phyloP scores from a whole-genome alignment of 2,329 filamentous ascomycete genomes.

The Nemania sp. region DNA sequence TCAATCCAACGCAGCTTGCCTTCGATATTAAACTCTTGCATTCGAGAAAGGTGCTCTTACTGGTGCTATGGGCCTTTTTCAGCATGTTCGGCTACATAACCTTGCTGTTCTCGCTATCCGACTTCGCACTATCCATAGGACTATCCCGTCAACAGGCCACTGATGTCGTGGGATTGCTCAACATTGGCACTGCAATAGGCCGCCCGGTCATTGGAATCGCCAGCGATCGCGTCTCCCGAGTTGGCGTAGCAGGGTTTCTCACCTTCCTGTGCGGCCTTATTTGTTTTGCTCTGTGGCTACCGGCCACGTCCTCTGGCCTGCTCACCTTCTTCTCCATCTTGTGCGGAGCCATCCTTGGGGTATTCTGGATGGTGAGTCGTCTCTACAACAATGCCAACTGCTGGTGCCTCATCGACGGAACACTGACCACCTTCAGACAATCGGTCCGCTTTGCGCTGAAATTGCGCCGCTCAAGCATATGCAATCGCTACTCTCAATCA shows the following conservation, averaged over 20 bases:
- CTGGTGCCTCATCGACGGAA: too few species aligned
- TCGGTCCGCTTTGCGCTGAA: too few species aligned
- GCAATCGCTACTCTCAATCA: too few species aligned
- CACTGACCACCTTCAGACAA: too few species aligned
- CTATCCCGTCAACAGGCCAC: conserved; percentile 5
- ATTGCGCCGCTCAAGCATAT: too few species aligned
- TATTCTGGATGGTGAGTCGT: conserved; percentile 13
- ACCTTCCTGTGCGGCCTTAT: conserved; percentile 7
- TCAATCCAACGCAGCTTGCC: background rate
- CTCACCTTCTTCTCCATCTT: conserved; percentile 2
- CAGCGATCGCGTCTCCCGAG: conserved; percentile 5
- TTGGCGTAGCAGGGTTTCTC: conserved; percentile 4
- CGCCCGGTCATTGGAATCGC: conserved; percentile 3
- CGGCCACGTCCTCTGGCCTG: background rate
- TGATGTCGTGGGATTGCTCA: conserved; percentile 6
- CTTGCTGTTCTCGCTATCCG: conserved; percentile 9
- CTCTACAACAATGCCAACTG: too few species aligned
- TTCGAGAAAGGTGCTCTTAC: background rate
- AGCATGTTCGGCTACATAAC: conserved; percentile 18
- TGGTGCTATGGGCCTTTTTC: conserved; percentile 7
- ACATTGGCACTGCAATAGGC: conserved; percentile 5
- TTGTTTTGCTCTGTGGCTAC: conserved; percentile 2
- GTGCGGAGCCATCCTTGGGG: conserved; percentile 2
- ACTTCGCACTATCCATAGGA: conserved; percentile 3
- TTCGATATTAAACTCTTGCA: conserved; percentile 4